Base-by-base conservation (phyloP, 495 filamentous ascomycete genomes). In the Penicillium odoratum region DNA sequence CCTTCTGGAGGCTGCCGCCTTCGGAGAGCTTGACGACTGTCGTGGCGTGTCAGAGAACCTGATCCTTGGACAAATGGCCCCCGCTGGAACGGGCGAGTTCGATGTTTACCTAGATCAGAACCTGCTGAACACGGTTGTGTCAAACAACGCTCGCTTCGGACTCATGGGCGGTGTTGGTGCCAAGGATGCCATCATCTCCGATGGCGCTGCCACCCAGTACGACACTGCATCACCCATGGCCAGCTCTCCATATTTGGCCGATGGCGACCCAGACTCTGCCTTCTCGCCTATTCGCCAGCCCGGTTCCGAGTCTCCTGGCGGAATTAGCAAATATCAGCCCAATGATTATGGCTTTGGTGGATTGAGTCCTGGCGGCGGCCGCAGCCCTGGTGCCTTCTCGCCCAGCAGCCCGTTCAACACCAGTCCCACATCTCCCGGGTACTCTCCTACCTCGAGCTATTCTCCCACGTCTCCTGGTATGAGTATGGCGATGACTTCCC, bases 1-100 rank as follows among this genome's bases (percentile, higher is more conserved):
- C 76, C 78, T 99, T 28, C 82, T 97, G 30, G 94, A 99, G 57
- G 94, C 94, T 38, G 94, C 94, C 42, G 90, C 91, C 42, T 87
- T 88, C 43, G 94, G 94, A 67, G 94, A 99, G 72, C 81, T 98
- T 18, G 94, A 99, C 65, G 93, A 99, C 71, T 98, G 95, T 78
- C 88, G 91, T 55, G 94, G 94, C 78, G 90, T 99, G 26, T 97
- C 93, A 1, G 94, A 99, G 78, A 99, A 99, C 72, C 85, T 99
- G 74, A 98, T 99, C 85, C 81, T 99, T 62, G 94, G 94, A 57
- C 94, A 99, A 71, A 83, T 98, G 73, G 94, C 94, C 15, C 94
- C 94, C 49, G 87, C 95, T 80, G 94, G 94, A 48, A 99, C 94
- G 57, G 94, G 94, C 55, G 91, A 97, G 72, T 87, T 97, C 52